Evolutionary conservation across 306 rosid species (phyloP).

Genomic region (Erythrophleum fordii): DNA sequence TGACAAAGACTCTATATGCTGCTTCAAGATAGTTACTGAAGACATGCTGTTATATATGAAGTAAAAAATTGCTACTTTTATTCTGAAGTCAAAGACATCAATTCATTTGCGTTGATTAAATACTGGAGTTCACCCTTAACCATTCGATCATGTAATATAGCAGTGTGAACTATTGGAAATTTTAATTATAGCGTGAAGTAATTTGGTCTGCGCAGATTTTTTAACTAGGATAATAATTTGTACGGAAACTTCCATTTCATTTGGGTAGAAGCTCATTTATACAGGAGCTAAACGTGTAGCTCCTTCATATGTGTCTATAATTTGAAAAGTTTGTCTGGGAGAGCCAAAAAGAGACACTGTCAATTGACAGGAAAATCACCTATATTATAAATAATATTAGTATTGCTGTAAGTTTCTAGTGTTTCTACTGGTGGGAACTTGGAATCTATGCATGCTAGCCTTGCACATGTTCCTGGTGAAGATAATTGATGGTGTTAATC

Average conservation of each 20-base stretch:
- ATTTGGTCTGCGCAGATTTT: neutral
- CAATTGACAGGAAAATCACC: neutral
- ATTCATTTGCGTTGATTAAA: neutral
- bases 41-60: neutral
- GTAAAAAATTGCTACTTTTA: neutral
- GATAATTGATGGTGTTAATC: neutral
- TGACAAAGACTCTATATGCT: neutral
- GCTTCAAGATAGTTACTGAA: neutral
- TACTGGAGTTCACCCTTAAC: neutral
- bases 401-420: neutral
- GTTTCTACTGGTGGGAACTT: neutral
- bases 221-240: neutral
- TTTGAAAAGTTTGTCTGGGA: neutral
- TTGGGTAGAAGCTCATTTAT: neutral
- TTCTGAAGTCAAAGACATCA: neutral
- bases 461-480: neutral
- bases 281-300: neutral
- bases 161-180: constrained; percentile 2
- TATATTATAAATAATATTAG: neutral
- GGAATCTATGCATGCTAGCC: neutral
- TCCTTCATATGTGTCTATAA: neutral
- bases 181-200: neutral
- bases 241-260: neutral
- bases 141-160: neutral
- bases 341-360: neutral